phyloP scores from a whole-genome alignment of 768 basidiomycete species.

The Rhizopogon roseolus region DNA sequence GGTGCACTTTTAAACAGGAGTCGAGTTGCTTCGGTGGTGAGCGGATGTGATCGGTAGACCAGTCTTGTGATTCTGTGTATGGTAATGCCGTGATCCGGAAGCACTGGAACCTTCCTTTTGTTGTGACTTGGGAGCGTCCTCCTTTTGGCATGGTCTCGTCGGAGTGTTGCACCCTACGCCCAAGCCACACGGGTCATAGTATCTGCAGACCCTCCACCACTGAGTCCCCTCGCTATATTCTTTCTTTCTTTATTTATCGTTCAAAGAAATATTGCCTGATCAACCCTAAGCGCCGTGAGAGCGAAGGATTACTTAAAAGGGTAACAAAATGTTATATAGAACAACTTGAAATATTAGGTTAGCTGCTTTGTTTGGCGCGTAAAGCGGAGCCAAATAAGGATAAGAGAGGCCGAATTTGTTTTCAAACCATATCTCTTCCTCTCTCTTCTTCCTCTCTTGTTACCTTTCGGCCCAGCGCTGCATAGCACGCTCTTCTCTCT shows the following conservation, averaged over 20 bases:
- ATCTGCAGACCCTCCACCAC: not conserved
- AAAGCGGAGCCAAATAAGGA: conserved; percentile 37
- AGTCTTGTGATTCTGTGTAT: conserved; percentile 14
- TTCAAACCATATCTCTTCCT: conserved; percentile 37
- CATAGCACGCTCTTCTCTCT: conserved; percentile 58
- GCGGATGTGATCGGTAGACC: conserved; percentile 22
- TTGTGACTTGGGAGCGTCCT: conserved; percentile 2
- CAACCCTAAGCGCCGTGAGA: conserved; percentile 4
- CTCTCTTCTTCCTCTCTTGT: conserved; percentile 57
- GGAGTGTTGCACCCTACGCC: conserved; percentile 6
- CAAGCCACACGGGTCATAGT: conserved; percentile 25
- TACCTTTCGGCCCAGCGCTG: conserved; percentile 45
- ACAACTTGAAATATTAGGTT: conserved; percentile 23
- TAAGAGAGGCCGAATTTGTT: conserved; percentile 33
- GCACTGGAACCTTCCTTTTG: conserved; percentile 7
- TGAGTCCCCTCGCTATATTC: not conserved
- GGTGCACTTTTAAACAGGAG: not conserved
- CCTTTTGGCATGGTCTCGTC: conserved; percentile 9
- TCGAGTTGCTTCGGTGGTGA: not conserved
- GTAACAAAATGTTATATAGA: conserved; percentile 7
- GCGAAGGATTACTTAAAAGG: conserved; percentile 2
- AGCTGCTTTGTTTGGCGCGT: conserved; percentile 34
- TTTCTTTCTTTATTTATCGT: not conserved
- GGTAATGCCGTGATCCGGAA: conserved; percentile 29
- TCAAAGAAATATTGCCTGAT: not conserved